These are phyloP conservation scores for Fraxinus cuspidata DNA, from an alignment of 257 asterid genomes.

Conservation along the genomic window DNA sequence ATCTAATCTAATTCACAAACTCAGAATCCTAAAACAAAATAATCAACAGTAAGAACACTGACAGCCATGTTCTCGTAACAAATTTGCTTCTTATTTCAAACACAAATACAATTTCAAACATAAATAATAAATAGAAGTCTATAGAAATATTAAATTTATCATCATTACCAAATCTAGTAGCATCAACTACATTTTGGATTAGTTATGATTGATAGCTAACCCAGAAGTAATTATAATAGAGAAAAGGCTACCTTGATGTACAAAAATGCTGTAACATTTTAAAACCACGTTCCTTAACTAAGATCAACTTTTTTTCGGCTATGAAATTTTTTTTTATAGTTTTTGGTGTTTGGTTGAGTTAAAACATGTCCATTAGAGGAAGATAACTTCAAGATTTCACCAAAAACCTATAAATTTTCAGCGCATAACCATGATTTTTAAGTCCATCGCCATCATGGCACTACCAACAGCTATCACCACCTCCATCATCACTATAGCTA, in stretches of 20 bases:
- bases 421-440: not conserved
- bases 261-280: not conserved
- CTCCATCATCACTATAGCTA: not conserved
- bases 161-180: not conserved
- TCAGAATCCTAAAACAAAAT: too few species aligned
- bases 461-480: not conserved
- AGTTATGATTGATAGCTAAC: not conserved
- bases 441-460: not conserved
- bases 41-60: too few species aligned
- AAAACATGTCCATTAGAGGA: not conserved
- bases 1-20: constrained; percentile 21
- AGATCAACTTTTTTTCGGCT: not conserved
- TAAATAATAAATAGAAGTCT: not conserved
- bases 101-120: not conserved
- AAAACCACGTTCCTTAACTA: not conserved
- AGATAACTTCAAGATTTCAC: not conserved
- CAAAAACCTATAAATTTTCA: not conserved
- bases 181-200: not conserved
- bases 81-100: not conserved
- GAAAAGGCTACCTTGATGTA: not conserved
- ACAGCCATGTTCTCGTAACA: too few species aligned
- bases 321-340: not conserved
- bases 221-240: not conserved
- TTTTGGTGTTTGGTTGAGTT: not conserved
- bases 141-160: not conserved